Conservation (phyloP, 805 yeast species). For the Ascoidea tarda region DNA sequence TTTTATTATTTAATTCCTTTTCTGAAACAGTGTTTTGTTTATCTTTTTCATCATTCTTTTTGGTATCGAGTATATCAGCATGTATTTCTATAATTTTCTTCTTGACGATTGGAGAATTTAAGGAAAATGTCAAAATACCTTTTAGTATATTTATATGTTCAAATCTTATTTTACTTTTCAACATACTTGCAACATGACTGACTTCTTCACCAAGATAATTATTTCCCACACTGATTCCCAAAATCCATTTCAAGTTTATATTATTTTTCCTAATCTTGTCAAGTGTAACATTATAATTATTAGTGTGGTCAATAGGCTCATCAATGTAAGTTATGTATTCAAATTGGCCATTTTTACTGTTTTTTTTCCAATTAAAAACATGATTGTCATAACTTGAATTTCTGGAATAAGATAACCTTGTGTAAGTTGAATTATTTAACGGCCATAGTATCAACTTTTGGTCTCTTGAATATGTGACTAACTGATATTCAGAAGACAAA, state of each 20-base stretch:
- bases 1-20: neutral
- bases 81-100: constrained; percentile 20
- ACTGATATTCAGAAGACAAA: constrained; percentile 47
- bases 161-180: constrained; percentile 87
- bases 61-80: neutral
- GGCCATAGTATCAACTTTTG: constrained; percentile 80
- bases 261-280: constrained; percentile 20
- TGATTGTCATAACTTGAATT: constrained; percentile 23
- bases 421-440: constrained; percentile 31
- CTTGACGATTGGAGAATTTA: constrained; percentile 65
- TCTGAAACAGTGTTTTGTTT: neutral
- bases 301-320: constrained; percentile 25
- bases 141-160: constrained; percentile 83
- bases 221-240: constrained; percentile 22
- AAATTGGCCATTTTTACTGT: constrained; percentile 12
- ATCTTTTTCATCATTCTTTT: neutral
- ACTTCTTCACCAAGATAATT: constrained; percentile 20
- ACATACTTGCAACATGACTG: constrained; percentile 37
- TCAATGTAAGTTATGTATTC: constrained; percentile 33
- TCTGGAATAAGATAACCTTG: constrained; percentile 27
- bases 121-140: constrained; percentile 62
- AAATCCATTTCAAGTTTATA: constrained; percentile 24
- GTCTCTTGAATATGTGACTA: constrained; percentile 92
- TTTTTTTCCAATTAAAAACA: constrained; percentile 13
- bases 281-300: constrained; percentile 5